Evolutionary conservation across 2,329 filamentous ascomycete genomes (phyloP).

Genomic region (Phaeosphaeriaceae sp.): DNA sequence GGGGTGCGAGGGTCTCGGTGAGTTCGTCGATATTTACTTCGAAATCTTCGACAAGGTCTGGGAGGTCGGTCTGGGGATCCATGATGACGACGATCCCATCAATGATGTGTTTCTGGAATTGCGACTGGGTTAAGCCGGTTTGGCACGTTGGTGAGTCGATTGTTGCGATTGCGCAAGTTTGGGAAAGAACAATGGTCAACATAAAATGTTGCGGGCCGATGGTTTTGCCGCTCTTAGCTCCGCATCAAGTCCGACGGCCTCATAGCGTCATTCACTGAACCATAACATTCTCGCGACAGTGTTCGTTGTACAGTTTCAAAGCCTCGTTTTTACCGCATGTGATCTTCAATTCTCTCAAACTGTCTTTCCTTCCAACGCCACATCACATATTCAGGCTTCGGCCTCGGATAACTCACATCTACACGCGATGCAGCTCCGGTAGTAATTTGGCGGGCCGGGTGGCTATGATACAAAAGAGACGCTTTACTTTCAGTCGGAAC

Average conservation of each 20-base stretch:
- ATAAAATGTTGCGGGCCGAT: conserved; percentile 36
- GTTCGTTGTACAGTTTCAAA: background rate
- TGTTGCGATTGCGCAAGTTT: conserved; percentile 4
- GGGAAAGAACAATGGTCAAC: background rate
- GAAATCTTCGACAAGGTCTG: conserved; percentile 74
- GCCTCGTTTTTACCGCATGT: conserved; percentile 20
- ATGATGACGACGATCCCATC: conserved; percentile 42
- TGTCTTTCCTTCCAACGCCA: conserved; percentile 51
- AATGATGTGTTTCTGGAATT: background rate
- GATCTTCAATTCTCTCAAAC: conserved; percentile 40
- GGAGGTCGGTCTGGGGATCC: conserved; percentile 64
- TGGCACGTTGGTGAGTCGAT: background rate
- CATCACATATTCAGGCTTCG: conserved; percentile 53
- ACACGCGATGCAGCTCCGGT: conserved; percentile 51
- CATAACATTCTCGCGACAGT: background rate
- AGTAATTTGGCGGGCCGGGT: conserved; percentile 52
- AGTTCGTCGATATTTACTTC: conserved; percentile 81
- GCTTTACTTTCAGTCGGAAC: conserved; percentile 29
- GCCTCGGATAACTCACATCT: conserved; percentile 53
- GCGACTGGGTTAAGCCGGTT: background rate
- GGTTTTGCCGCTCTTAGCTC: conserved; percentile 26
- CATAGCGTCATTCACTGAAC: conserved; percentile 17
- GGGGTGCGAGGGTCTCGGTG: conserved; percentile 74
- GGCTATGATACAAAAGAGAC: conserved; percentile 44
- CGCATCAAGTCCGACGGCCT: conserved; percentile 10